Evolutionary conservation across 768 basidiomycete genomes (phyloP).

Genomic region (Pleurotus tuber-regium): DNA sequence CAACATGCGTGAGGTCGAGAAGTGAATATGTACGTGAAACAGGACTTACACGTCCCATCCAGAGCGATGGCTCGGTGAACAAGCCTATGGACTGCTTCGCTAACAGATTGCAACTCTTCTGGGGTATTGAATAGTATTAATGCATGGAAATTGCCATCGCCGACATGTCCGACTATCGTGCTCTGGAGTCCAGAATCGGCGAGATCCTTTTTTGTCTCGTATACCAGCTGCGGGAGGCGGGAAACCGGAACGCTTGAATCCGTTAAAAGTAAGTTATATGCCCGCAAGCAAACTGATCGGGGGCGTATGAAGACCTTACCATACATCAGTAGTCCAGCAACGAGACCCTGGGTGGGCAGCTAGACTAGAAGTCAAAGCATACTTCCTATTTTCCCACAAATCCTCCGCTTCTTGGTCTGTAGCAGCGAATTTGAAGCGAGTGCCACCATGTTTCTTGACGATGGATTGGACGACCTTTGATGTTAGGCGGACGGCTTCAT

Average conservation of each 20-base stretch:
- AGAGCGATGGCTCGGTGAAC: slow-evolving; percentile 68
- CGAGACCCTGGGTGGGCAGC: slow-evolving; percentile 59
- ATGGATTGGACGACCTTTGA: slow-evolving; percentile 59
- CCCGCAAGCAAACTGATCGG: neutral
- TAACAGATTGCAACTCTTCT: slow-evolving; percentile 51
- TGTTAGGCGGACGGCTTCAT: slow-evolving; percentile 52
- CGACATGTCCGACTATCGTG: slow-evolving; percentile 82
- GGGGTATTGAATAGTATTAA: slow-evolving; percentile 60
- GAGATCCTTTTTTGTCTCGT: slow-evolving; percentile 80
- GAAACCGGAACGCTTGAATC: slow-evolving; percentile 62
- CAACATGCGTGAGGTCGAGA: neutral
- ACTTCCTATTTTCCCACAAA: slow-evolving; percentile 86
- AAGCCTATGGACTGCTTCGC: slow-evolving; percentile 65
- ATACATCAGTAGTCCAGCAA: slow-evolving; percentile 90
- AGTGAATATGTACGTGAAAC: neutral
- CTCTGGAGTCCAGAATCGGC: slow-evolving; percentile 49
- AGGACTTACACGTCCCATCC: slow-evolving; percentile 70
- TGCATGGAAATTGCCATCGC: slow-evolving; percentile 63
- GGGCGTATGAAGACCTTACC: slow-evolving; percentile 41
- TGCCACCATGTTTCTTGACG: slow-evolving; percentile 65
- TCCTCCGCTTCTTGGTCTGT: slow-evolving; percentile 73
- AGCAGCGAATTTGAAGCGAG: slow-evolving; percentile 67
- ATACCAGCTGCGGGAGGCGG: slow-evolving; percentile 63
- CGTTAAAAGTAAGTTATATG: neutral
- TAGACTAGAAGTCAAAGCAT: slow-evolving; percentile 71